phyloP scores from a whole-genome alignment of 164 flowering plant species.

The Sedum album region DNA sequence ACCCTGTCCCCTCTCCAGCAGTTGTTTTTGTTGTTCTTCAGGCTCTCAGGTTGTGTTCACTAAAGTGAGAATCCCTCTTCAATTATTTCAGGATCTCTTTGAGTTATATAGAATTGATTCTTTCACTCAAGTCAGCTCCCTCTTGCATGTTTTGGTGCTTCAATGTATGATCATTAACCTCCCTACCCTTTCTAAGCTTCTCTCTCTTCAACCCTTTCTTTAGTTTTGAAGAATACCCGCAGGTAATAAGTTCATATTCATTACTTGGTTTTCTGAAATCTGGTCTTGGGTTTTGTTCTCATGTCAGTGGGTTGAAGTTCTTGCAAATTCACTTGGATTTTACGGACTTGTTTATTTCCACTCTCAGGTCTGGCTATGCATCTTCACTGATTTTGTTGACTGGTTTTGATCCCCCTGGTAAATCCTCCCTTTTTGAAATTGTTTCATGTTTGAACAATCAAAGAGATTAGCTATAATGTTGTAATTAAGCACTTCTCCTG shows the following conservation, averaged over 20 bases:
- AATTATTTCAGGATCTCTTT: background rate
- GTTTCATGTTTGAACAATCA: background rate
- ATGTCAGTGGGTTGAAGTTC: background rate
- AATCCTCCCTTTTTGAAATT: background rate
- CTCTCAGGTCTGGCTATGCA: background rate
- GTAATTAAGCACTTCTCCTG: background rate
- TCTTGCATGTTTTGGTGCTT: background rate
- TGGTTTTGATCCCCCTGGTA: background rate
- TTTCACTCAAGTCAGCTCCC: background rate
- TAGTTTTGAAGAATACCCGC: background rate
- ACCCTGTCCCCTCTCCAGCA: background rate
- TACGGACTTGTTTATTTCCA: background rate
- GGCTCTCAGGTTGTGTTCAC: background rate
- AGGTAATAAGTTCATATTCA: background rate
- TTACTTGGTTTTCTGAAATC: background rate
- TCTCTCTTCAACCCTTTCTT: background rate
- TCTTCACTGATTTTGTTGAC: background rate
- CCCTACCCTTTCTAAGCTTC: background rate
- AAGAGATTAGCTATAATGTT: background rate
- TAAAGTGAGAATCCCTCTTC: slow-evolving; percentile 3
- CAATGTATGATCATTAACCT: background rate
- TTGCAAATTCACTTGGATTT: background rate
- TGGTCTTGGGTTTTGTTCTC: background rate
- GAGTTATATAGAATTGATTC: background rate
- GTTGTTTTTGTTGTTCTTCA: background rate